Conservation (phyloP, 495 filamentous ascomycete genomes). For the Xylaria venustula region DNA sequence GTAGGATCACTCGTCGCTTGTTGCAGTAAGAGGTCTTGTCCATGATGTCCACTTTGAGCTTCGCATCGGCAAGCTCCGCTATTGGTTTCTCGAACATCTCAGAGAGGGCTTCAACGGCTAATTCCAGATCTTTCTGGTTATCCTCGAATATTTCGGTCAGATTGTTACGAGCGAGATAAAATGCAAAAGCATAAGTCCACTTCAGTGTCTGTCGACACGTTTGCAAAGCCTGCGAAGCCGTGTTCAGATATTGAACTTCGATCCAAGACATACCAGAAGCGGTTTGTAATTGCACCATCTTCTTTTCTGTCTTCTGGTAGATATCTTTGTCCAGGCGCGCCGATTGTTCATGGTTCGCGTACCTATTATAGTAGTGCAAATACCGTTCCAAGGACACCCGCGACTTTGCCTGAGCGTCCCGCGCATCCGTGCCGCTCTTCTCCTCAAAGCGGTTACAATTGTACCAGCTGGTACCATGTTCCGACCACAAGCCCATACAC, state of each 20-base stretch:
- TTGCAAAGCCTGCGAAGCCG: slow-evolving; percentile 90
- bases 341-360: slow-evolving; percentile 97
- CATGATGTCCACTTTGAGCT: slow-evolving; percentile 93
- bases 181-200: slow-evolving; percentile 99
- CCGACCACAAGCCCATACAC: slow-evolving; percentile 98
- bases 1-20: slow-evolving; percentile 81
- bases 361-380: slow-evolving; percentile 97
- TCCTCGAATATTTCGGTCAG: slow-evolving; percentile 97
- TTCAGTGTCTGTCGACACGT: slow-evolving; percentile 95
- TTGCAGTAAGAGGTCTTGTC: slow-evolving; percentile 97
- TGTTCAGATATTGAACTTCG: slow-evolving; percentile 93
- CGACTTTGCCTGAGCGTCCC: slow-evolving; percentile 87
- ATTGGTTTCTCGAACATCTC: slow-evolving; percentile 98
- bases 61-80: slow-evolving; percentile 66
- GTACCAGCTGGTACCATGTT: slow-evolving; percentile 99
- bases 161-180: slow-evolving; percentile 93
- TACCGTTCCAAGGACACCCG: slow-evolving; percentile 89
- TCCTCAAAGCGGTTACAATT: slow-evolving; percentile 98
- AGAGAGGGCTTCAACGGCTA: slow-evolving; percentile 91
- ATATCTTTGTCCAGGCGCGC: slow-evolving; percentile 96
- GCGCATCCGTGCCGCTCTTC: slow-evolving; percentile 84
- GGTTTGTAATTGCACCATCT: slow-evolving; percentile 93
- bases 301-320: slow-evolving; percentile 94
- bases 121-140: slow-evolving; percentile 96
- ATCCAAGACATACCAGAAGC: slow-evolving; percentile 98